A percentile compares a stretch with the other conserved stretches of the same genome.
Evolutionary conservation across 306 rosid species (phyloP).

Genomic region (Prunus armeniaca): DNA sequence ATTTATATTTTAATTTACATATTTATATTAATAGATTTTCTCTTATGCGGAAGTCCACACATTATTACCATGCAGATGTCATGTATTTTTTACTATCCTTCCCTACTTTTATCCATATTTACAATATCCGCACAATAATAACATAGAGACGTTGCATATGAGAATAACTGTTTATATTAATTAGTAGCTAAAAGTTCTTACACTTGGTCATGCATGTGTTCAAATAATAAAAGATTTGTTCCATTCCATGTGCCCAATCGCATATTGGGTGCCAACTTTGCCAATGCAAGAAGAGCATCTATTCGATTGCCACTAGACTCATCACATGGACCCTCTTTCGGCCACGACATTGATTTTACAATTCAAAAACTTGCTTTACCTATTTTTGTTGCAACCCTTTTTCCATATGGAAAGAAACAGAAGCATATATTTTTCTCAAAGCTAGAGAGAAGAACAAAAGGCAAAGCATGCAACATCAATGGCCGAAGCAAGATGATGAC

Average conservation of each 20-base stretch:
- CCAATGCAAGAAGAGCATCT: not conserved
- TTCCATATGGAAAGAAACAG: not conserved
- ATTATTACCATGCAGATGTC: fast-evolving
- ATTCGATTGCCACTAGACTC: not conserved
- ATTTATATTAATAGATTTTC: no score
- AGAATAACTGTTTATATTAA: no score
- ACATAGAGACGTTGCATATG: fast-evolving
- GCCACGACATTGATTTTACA: constrained; percentile 3
- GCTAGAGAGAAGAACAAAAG: constrained; percentile 8
- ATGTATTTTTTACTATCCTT: no score
- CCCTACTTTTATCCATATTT: fast-evolving
- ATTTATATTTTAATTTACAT: no score
- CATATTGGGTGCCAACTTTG: not conserved
- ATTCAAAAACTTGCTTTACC: not conserved
- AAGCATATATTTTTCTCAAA: not conserved
- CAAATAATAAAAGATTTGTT: not conserved
- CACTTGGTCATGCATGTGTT: not conserved
- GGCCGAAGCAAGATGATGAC: not conserved
- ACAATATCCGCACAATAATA: fast-evolving
- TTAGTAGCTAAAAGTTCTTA: no score
- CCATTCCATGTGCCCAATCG: not conserved
- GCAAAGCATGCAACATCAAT: not conserved
- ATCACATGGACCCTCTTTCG: not conserved
- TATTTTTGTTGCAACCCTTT: not conserved
- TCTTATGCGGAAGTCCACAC: no score